These are phyloP conservation scores for Hibiscus tridactylites DNA, from an alignment of 345 rosid genomes.

Conservation along the genomic window DNA sequence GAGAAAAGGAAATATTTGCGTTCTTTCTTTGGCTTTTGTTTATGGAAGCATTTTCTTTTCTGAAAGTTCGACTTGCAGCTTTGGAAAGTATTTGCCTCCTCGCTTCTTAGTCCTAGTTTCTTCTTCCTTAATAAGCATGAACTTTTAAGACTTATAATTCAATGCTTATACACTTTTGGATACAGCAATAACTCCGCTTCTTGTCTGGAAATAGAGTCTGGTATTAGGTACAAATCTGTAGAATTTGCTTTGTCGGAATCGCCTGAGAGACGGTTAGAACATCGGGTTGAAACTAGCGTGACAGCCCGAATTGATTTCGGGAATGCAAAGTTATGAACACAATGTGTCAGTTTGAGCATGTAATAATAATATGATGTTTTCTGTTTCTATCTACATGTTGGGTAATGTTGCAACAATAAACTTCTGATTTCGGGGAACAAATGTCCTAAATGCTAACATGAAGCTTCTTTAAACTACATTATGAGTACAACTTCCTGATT, in stretches of 20 bases:
- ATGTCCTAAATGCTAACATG: not conserved
- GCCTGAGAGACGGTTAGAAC: conserved; percentile 60
- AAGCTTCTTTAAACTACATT: not conserved
- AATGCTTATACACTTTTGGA: conserved; percentile 66
- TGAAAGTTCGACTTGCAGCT: not conserved
- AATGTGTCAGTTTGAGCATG: not conserved
- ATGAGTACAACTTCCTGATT: no score
- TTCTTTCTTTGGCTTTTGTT: not conserved
- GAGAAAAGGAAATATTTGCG: not conserved
- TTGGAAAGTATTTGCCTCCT: not conserved
- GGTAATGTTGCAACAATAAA: not conserved
- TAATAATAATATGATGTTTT: not conserved
- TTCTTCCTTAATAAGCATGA: conserved; percentile 30
- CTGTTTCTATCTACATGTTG: not conserved
- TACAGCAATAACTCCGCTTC: conserved; percentile 55
- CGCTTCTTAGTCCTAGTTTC: no score
- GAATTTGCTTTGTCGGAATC: conserved; percentile 49
- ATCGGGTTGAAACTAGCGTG: conserved; percentile 56
- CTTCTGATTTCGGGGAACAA: not conserved
- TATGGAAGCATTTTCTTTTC: not conserved
- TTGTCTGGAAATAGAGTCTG: conserved; percentile 58
- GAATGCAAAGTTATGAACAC: not conserved
- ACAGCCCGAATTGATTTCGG: no score
- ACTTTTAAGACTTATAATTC: conserved; percentile 56
- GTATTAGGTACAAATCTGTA: conserved; percentile 34